Evolutionary conservation across 1,139 yeast genomes (phyloP), one percentile per base, ranked within the genome.

Genomic region (Sugiyamaella castrensis): DNA sequence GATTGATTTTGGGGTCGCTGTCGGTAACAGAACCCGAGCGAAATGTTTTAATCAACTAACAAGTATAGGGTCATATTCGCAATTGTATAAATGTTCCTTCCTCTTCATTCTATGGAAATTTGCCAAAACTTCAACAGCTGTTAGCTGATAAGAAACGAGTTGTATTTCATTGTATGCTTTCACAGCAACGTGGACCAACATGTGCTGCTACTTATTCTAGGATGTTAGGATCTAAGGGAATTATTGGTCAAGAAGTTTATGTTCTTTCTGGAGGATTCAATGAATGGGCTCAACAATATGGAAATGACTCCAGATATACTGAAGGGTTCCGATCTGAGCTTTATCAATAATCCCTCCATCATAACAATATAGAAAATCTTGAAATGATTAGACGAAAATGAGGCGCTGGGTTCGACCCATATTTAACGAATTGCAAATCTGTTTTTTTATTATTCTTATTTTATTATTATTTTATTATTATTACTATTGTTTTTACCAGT

Each of bases 181-280:
- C 94, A 2, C 97, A 91, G 67, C 94, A 83, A 52, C 72, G 98
- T 42, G 98, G 98, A 0, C 98, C 98, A 0, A 73, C 87, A 8
- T 78, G 95, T 2, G 89, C 97, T 0, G 71, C 82, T 64, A 74
- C 74, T 58, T 86, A 85, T 58, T 68, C 82, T 52, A 70, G 92
- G 55, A 72, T 75, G 15, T 62, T 83, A 13, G 77, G 73, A 2
- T 65, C 70, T 1, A 65, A 35, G 33, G 66, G 66, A 16, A 62
- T 69, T 36, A 64, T 64, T 8, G 30, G 41, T 28, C 74, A 83
- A 55, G 74, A 77, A 43, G 81, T 91, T 3, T 85, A 82, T 75
- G 82, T 91, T 1, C 71, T 91, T 37, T 70, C 77, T 52, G 97
- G 96, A 7, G 98, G 98, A 0, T 92, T 92, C 66, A 78, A 78